A percentile compares a stretch with the other conserved stretches of the same genome.
These are phyloP conservation scores for Aureobasidium sp. DNA, from an alignment of 2,329 filamentous ascomycete genomes.

Conservation along the genomic window DNA sequence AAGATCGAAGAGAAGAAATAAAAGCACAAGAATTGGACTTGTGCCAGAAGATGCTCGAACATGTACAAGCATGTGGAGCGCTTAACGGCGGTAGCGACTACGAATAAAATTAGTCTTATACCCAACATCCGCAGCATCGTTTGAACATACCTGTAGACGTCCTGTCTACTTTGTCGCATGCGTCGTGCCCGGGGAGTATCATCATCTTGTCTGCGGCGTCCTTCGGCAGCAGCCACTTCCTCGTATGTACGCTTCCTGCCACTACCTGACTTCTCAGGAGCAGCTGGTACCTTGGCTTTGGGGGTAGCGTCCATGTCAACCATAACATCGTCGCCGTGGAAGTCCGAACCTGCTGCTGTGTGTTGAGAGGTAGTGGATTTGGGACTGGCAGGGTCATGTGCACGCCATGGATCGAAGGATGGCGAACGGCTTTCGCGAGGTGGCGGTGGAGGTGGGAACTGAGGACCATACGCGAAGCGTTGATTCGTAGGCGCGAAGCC, in stretches of 20 bases:
- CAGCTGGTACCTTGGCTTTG: constrained; percentile 11
- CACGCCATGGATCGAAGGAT: constrained; percentile 14
- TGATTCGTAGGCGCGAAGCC: neutral
- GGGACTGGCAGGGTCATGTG: constrained; percentile 9
- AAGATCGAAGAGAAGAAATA: neutral
- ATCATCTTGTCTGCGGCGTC: constrained; percentile 14
- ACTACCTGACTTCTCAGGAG: constrained; percentile 8
- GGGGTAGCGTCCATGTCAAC: constrained; percentile 14
- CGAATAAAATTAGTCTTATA: neutral
- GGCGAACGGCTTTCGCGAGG: constrained; percentile 14
- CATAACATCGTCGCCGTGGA: constrained; percentile 15
- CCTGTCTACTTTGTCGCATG: constrained; percentile 11
- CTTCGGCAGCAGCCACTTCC: constrained; percentile 14
- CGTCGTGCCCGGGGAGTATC: constrained; percentile 11
- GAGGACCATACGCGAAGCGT: constrained; percentile 11
- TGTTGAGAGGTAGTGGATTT: constrained; percentile 17
- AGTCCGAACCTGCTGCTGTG: constrained; percentile 18
- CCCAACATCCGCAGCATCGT: no score
- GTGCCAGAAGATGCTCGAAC: neutral
- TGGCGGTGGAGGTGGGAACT: constrained; percentile 15
- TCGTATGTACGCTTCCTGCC: constrained; percentile 18
- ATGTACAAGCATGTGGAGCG: neutral
- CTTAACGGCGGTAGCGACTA: constrained; percentile 13
- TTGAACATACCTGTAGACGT: constrained; percentile 16
- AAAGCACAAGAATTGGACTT: neutral